These are phyloP conservation scores for Wallacemonas sp. DNA, from an alignment of 208 protist species.

Conservation along the genomic window DNA sequence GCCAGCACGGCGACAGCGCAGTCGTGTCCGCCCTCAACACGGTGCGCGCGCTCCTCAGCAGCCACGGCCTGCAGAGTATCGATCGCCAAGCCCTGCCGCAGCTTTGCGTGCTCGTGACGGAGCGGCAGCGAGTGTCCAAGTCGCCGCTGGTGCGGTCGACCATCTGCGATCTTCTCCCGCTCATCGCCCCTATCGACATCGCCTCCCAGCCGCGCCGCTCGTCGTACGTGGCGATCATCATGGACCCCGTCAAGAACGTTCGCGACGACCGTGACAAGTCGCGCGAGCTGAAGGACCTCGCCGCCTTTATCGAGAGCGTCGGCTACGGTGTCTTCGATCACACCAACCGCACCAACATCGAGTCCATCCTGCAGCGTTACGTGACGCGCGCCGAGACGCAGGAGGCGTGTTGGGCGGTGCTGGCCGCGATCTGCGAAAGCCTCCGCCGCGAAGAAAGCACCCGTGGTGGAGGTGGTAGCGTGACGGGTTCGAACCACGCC, in stretches of 20 bases:
- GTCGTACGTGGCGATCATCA: slow-evolving; percentile 86
- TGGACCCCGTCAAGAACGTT: slow-evolving; percentile 93
- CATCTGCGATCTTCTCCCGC: slow-evolving; percentile 86
- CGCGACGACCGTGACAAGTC: slow-evolving; percentile 82
- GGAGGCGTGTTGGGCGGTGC: slow-evolving; percentile 85
- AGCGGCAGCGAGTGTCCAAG: slow-evolving; percentile 84
- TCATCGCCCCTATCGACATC: slow-evolving; percentile 85
- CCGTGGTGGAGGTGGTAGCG: neutral
- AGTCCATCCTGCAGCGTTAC: slow-evolving; percentile 89
- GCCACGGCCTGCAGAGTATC: slow-evolving; percentile 65
- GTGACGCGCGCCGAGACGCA: slow-evolving; percentile 81
- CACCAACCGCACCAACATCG: slow-evolving; percentile 82
- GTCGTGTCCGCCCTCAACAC: slow-evolving; percentile 74
- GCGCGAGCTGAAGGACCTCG: slow-evolving; percentile 82
- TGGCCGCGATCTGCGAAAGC: slow-evolving; percentile 76
- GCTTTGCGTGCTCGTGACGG: slow-evolving; percentile 83
- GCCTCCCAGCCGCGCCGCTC: slow-evolving; percentile 51
- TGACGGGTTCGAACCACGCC: neutral
- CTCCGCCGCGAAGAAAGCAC: neutral
- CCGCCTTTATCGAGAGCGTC: slow-evolving; percentile 77
- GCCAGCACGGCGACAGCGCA: slow-evolving; percentile 81
- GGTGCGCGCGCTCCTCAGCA: slow-evolving; percentile 77
- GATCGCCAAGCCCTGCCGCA: slow-evolving; percentile 80
- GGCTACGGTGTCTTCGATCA: slow-evolving; percentile 83
- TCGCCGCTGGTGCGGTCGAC: slow-evolving; percentile 68